Base-by-base conservation (phyloP, 1,284 basidiomycete species). In the Austroboletus niveus region DNA sequence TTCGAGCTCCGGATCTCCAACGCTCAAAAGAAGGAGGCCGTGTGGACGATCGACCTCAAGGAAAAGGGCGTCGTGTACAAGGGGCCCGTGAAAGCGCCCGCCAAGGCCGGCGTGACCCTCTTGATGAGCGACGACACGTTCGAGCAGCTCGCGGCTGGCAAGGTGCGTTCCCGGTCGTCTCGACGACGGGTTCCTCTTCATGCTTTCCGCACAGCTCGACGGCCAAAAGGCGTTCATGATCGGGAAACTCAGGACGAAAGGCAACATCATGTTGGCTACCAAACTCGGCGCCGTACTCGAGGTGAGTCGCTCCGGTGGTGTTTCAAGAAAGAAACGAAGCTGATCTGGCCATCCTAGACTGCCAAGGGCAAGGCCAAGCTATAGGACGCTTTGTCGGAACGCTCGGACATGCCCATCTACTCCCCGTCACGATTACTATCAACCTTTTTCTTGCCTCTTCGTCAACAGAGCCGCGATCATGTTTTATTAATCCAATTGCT, bases 11-110 rank as follows among this genome's bases (percentile, higher is more conserved):
- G 85, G 57, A 82, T 97, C 62, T 86, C 89, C 72, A 94, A 94
- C 68, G 75, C 71, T 17, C 78, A 78, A 34, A 90, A 89, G 60
- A 79, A 91, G 70, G 86, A 89, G 65, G 90, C 78, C 44, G 78
- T 79, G 43, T 95, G 92, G 91, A 94, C 93, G n/a, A 93, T 98
- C 61, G 96, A 98, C 78, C 70, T 98, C 67, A 99, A 99, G 82
- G 90, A 94, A 75, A 80, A 83, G 34, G 92, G 90, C 29, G 77
- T 80, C 35, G 83, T 96, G 29, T 86, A 86, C 74, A 87, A 90
- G 72, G 94, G 93, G 38, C 72, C 76, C 20, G 87, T 88, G 4
- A 84, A 87, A 56, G 75, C 80, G 1, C 85, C 89, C 52, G 75
- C 79, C 1, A 87, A 86, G 67, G 72, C 85, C 34, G 92, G 91